Conservation (phyloP, 352 stramenopile genomes). For the Phytophthora megakarya region DNA sequence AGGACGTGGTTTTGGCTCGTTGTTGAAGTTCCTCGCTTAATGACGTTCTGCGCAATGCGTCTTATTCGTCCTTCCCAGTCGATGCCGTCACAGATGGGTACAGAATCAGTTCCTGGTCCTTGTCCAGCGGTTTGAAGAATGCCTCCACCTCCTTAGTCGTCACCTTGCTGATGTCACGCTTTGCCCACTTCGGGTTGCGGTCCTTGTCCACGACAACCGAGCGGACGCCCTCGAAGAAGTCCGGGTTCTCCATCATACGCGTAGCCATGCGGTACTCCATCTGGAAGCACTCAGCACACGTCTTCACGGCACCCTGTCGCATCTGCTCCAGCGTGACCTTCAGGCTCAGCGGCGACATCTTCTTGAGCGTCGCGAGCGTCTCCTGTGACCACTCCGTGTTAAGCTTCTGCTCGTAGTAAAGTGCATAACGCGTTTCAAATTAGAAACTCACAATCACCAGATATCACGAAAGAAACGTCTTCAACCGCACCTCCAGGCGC, state of each 20-base stretch:
- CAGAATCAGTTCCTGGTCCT: constrained; percentile 81
- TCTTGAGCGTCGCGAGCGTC: constrained; percentile 84
- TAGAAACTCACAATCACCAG: not conserved
- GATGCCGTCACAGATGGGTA: constrained; percentile 49
- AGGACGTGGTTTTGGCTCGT: constrained; percentile 28
- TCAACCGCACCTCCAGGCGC: constrained; percentile 39
- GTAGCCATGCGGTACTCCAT: constrained; percentile 93
- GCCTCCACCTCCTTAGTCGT: constrained; percentile 67
- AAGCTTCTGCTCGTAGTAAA: constrained; percentile 43
- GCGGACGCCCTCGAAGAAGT: constrained; percentile 98
- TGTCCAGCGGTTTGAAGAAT: constrained; percentile 81
- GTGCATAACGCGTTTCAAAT: not conserved
- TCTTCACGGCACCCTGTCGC: constrained; percentile 84
- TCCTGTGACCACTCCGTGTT: constrained; percentile 75
- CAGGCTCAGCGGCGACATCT: constrained; percentile 93
- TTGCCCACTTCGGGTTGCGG: constrained; percentile 91
- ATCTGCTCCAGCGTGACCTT: constrained; percentile 96
- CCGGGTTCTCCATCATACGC: constrained; percentile 87
- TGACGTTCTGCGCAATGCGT: constrained; percentile 24
- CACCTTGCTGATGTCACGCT: constrained; percentile 64
- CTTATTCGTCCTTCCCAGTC: constrained; percentile 43
- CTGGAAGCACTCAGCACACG: constrained; percentile 91
- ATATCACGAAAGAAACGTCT: not conserved
- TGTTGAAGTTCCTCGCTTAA: constrained; percentile 38
- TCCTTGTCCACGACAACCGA: constrained; percentile 97